Evolutionary conservation across 345 rosid species (phyloP), one percentile per base, ranked within the genome.

Genomic region (Camelina sativa): DNA sequence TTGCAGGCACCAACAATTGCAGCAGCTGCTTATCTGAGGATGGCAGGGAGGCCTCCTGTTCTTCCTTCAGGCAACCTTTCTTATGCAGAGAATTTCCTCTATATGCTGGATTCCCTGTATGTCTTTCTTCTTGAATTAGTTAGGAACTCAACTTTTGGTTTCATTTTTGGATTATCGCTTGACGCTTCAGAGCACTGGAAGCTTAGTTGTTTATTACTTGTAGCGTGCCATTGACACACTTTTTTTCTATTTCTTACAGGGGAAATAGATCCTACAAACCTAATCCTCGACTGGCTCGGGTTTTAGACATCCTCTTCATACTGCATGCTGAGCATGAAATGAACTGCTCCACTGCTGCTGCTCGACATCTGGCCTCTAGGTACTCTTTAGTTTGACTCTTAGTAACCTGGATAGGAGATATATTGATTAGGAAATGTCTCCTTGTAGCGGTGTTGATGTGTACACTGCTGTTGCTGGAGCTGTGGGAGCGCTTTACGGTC

Each of bases 11-110:
- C 99, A 64, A 95, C 98, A 41, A 86, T 95, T 57, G 99, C 98
- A 17, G 98, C 99, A 12, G 96, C 99, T 58, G 97, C 97, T 72
- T 95, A 95, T 86, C 73, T 92, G 79, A 87, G 97, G 80, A 67
- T 92, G 91, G 99, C 99, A 3, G 99, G 99, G 74, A 86, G 98
- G 79, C 98, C 96, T 80, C 90, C 98, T 0, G 96, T 92, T 82
- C 91, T 92, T 41, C 97, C 97, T 78, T 95, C 99, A 6, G 89
- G 79, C 77, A 87, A 65, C 79, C 96, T 95, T 75, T 92, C 97
- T 77, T 95, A 95, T 78, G 65, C 99, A 8, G 97, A 95, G 75
- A 95, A 95, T 82, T 95, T 95, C 73, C 87, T 95, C 17, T 92
- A 89, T 80, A 90, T 95, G 99, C 86, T 95, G 44, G 98, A 95